These are phyloP conservation scores for Malassezia vespertilionis DNA, from an alignment of 1,284 basidiomycete species.

Conservation along the genomic window DNA sequence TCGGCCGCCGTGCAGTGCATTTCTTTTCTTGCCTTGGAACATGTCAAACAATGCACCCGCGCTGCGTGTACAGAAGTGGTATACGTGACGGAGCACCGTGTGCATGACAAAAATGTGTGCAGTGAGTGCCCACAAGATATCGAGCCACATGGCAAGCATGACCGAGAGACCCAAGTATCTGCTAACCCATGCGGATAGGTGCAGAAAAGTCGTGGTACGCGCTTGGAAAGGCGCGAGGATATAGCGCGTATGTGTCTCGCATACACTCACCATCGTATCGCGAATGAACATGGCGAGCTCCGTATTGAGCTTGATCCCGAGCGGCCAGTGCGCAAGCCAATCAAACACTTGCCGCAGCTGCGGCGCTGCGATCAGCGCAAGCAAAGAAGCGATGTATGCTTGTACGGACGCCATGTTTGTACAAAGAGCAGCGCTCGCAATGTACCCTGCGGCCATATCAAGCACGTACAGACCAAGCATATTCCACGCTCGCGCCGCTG, in stretches of 20 bases:
- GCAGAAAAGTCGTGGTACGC: constrained; percentile 7
- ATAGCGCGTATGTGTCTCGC: constrained; percentile 15
- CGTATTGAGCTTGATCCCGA: constrained; percentile 87
- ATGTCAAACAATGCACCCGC: constrained; percentile 73
- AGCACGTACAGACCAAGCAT: background rate
- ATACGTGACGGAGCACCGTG: constrained; percentile 57
- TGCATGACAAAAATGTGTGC: constrained; percentile 67
- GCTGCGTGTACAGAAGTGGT: constrained; percentile 57
- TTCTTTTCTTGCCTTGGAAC: constrained; percentile 63
- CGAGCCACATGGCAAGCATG: constrained; percentile 59
- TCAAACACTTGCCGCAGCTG: constrained; percentile 51
- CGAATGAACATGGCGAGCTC: constrained; percentile 75
- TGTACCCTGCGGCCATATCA: background rate
- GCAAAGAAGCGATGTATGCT: background rate
- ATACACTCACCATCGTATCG: constrained; percentile 52
- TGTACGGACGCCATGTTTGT: background rate
- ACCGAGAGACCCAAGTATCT: constrained; percentile 56
- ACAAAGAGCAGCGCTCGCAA: background rate
- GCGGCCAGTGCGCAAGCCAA: constrained; percentile 92
- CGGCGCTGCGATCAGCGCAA: constrained; percentile 9
- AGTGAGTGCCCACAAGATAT: constrained; percentile 60
- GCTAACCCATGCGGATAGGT: background rate
- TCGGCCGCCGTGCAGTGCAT: constrained; percentile 59
- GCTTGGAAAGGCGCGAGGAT: constrained; percentile 11
- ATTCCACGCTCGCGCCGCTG: background rate